Conservation (phyloP, 495 filamentous ascomycete species). For the Penicillium odoratum region DNA sequence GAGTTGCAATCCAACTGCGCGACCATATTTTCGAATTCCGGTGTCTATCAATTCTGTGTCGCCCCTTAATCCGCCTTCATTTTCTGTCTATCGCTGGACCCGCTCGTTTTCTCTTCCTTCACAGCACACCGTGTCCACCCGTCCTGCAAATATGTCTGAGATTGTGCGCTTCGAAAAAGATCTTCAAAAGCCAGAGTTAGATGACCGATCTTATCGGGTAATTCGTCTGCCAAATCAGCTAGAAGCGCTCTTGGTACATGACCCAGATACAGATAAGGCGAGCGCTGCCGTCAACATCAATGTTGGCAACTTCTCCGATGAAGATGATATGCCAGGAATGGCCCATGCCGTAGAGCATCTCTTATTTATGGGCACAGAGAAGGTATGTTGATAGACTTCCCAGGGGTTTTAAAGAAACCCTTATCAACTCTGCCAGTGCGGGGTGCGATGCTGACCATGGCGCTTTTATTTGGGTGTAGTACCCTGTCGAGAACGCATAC, state of each 20-base stretch:
- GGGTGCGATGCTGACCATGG: constrained; percentile 15
- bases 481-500: constrained; percentile 94
- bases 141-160: constrained; percentile 39
- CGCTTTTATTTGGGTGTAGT: constrained; percentile 47
- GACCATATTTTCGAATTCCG: constrained; percentile 21
- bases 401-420: not conserved
- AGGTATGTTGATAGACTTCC: constrained; percentile 53
- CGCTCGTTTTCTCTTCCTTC: constrained; percentile 25
- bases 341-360: constrained; percentile 91
- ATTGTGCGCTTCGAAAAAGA: constrained; percentile 73
- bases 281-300: constrained; percentile 94
- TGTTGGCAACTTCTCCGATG: constrained; percentile 92
- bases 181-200: constrained; percentile 83
- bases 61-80: constrained; percentile 12
- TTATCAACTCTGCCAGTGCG: not conserved
- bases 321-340: constrained; percentile 88
- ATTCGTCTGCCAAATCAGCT: constrained; percentile 82
- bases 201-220: constrained; percentile 87
- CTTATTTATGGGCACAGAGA: constrained; percentile 98
- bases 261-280: constrained; percentile 94
- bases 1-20: constrained; percentile 25
- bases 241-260: constrained; percentile 93
- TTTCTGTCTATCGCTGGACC: constrained; percentile 22
- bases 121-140: constrained; percentile 25
- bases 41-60: not conserved